Conservation (phyloP, 2,329 filamentous ascomycete genomes). For the Aspergillus clavatus region DNA sequence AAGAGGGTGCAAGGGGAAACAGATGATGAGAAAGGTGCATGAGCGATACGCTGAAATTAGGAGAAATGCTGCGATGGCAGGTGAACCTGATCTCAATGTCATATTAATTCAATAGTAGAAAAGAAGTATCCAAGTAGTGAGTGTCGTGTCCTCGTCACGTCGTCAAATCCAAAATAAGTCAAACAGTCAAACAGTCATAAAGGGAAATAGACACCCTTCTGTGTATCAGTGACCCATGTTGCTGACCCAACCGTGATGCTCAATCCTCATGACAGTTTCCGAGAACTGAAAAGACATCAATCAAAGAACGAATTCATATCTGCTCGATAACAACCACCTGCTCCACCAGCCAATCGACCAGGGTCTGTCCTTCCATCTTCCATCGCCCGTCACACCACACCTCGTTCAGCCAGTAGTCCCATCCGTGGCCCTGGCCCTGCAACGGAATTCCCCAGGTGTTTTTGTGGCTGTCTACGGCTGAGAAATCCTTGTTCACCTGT, state of each 20-base stretch:
- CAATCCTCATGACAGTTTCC: neutral
- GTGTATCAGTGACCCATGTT: neutral
- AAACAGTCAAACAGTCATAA: too few species aligned
- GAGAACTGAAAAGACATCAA: neutral
- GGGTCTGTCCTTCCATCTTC: slow-evolving; percentile 38
- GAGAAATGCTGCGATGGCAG: too few species aligned
- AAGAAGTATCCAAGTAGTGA: neutral
- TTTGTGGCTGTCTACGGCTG: slow-evolving; percentile 16
- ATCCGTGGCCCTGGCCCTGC: slow-evolving; percentile 18
- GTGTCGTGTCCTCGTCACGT: neutral
- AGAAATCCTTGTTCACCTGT: slow-evolving; percentile 28
- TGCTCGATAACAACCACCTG: slow-evolving; percentile 36
- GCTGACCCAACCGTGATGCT: neutral
- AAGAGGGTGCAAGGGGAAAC: slow-evolving; percentile 13
- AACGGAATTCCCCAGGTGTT: slow-evolving; percentile 4
- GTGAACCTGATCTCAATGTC: neutral
- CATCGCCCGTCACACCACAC: slow-evolving; percentile 39
- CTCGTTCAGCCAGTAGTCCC: slow-evolving; percentile 34
- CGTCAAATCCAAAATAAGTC: neutral
- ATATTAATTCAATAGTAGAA: neutral
- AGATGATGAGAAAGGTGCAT: slow-evolving; percentile 15
- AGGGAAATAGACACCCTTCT: neutral
- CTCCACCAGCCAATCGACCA: slow-evolving; percentile 40
- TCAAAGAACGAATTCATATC: slow-evolving; percentile 11
- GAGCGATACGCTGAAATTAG: too few species aligned